phyloP scores from a whole-genome alignment of 495 filamentous ascomycete genomes.

The Neohortaea acidophila region DNA sequence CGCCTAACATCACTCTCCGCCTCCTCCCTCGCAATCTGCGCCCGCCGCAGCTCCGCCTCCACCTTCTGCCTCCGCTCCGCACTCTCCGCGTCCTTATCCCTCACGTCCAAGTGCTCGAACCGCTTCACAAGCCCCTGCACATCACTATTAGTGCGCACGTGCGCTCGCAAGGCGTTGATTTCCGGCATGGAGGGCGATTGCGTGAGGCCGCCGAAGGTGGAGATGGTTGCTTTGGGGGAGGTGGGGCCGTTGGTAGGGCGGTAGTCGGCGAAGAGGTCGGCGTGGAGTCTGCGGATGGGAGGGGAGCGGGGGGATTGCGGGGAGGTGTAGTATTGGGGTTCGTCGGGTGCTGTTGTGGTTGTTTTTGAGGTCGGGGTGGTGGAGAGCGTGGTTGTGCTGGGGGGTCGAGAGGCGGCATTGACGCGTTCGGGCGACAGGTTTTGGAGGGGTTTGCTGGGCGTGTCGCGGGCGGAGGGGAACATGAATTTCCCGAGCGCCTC shows the following conservation, averaged over 20 bases:
- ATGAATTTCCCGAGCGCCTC: background rate
- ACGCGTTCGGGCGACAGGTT: slow-evolving; percentile 67
- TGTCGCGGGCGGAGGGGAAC: slow-evolving; percentile 1
- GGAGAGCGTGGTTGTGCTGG: slow-evolving; percentile 19
- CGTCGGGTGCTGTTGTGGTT: slow-evolving; percentile 3
- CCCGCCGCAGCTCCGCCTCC: slow-evolving; percentile 61
- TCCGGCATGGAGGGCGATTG: slow-evolving; percentile 41
- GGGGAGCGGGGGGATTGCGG: slow-evolving; percentile 5
- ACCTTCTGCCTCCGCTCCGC: slow-evolving; percentile 44
- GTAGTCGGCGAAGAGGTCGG: slow-evolving; percentile 11
- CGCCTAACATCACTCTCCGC: slow-evolving; percentile 53
- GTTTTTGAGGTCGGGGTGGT: slow-evolving; percentile 15
- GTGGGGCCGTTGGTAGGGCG: slow-evolving; percentile 1
- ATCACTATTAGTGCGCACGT: slow-evolving; percentile 41
- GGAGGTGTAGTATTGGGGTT: slow-evolving; percentile 21
- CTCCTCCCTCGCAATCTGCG: slow-evolving; percentile 72
- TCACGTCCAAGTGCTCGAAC: slow-evolving; percentile 51
- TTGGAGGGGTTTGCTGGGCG: slow-evolving; percentile 49
- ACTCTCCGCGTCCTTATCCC: slow-evolving; percentile 27
- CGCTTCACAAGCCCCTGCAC: slow-evolving; percentile 77
- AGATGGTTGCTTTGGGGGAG: slow-evolving; percentile 10
- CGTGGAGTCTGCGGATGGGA: slow-evolving; percentile 9
- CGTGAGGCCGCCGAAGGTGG: slow-evolving; percentile 27
- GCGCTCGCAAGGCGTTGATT: slow-evolving; percentile 29
- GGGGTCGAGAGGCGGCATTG: no score